phyloP scores from a whole-genome alignment of 306 rosid species.

The Prosopis cineraria region DNA sequence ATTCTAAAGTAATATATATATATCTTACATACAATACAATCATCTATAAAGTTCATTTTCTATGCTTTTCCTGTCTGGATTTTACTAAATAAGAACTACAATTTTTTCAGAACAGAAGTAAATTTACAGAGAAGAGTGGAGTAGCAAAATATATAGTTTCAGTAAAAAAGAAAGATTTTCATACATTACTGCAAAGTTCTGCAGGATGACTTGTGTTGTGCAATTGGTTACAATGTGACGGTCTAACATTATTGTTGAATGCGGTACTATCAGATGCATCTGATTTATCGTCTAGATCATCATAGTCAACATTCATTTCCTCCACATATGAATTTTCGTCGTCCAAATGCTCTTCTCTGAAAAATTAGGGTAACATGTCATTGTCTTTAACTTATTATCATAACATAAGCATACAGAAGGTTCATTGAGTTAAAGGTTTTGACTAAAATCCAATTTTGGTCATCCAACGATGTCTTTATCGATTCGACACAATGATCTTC shows the following conservation, averaged over 20 bases:
- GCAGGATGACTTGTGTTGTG: slow-evolving; percentile 31
- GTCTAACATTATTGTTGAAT: slow-evolving; percentile 38
- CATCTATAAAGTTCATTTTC: too few relatives aligned
- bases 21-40: too few relatives aligned
- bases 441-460: background rate
- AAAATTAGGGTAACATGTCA: slow-evolving; percentile 1
- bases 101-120: background rate
- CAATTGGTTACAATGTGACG: slow-evolving; percentile 33
- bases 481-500: too few relatives aligned
- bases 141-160: background rate
- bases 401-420: background rate
- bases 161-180: background rate
- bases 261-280: slow-evolving; percentile 39
- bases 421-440: background rate
- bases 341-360: slow-evolving; percentile 32
- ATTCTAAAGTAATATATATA: too few relatives aligned
- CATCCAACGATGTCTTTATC: background rate
- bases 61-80: too few relatives aligned
- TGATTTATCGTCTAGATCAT: slow-evolving; percentile 45
- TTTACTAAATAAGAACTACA: too few relatives aligned
- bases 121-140: background rate
- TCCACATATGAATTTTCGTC: slow-evolving; percentile 39
- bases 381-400: background rate
- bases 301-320: slow-evolving; percentile 50
- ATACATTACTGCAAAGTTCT: slow-evolving; percentile 42